phyloP scores from a whole-genome alignment of 176 grass and related monocot species.

The Zoysia pacifica region DNA sequence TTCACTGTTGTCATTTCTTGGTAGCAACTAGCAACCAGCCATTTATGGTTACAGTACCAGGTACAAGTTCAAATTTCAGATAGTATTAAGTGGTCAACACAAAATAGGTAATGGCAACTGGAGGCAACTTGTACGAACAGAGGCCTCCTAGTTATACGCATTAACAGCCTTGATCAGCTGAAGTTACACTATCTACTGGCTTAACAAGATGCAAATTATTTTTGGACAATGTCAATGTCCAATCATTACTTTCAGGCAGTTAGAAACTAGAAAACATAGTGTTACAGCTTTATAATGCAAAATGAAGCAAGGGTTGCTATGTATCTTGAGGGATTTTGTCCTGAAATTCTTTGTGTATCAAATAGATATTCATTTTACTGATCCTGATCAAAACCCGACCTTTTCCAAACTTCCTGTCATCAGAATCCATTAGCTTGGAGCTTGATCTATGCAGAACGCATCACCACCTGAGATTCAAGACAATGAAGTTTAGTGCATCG shows the following conservation, averaged over 20 bases:
- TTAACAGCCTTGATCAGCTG: neutral
- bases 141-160: neutral
- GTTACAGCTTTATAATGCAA: neutral
- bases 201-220: neutral
- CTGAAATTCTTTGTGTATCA: neutral
- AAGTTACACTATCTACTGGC: neutral
- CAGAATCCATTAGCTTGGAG: constrained; percentile 60
- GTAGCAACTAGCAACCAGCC: neutral
- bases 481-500: neutral
- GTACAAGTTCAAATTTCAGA: neutral
- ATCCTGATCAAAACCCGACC: constrained; percentile 41
- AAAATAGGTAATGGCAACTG: neutral
- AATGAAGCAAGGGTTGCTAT: neutral
- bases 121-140: neutral
- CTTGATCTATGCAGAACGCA: constrained; percentile 31
- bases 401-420: constrained; percentile 70
- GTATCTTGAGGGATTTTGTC: neutral
- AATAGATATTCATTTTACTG: neutral
- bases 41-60: neutral
- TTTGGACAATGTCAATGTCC: neutral
- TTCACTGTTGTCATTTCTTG: neutral
- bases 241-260: neutral
- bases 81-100: neutral
- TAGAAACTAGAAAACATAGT: neutral
- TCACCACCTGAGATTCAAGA: constrained; percentile 42